Evolutionary conservation across 495 filamentous ascomycete genomes (phyloP), one percentile per base, ranked within the genome.

Genomic region (Parathielavia hyrcaniae): DNA sequence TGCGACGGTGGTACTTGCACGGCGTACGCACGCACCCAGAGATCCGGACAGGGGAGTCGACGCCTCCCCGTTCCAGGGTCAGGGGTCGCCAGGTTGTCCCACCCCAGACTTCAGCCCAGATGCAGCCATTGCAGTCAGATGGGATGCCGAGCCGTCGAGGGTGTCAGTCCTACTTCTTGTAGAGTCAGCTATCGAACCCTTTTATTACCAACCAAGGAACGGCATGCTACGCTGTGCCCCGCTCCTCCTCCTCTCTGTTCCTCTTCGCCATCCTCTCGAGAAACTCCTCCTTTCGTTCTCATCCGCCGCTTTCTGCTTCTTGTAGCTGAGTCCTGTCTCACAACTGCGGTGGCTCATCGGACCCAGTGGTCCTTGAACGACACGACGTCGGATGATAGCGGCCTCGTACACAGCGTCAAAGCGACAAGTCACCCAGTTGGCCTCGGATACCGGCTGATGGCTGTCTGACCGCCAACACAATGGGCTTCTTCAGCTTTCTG

Each of bases 401-500:
- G 16, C 6, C 44, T 9, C 16, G 4, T 19, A 32, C 46, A 26
- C 26, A 48, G 10, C 46, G 46, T 5, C 12, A 26, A 10, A 32
- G 12, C 46, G 17, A 48, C 5, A 17, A 36, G 13, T 30, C 26
- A 30, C 41, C 30, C 7, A 30, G 26, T 45, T 39, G 20, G 34
- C 52, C 44, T 40, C 26, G 32, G 50, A 43, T 44, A 39, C 40
- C 35, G 30, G 56, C 65, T 48, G 20, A 69, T 67, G 64, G 64
- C 61, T 58, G 64, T 47, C 39, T 35, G 16, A 10, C 32, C 36
- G 53, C 43, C 41, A 10, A 26, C 19, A 36, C 67, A 69, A 78
- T 78, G 75, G 74, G 75, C 58, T 63, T 76, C 58, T 63, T 76
- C 43, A 72, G 67, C 58, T 72, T 77, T 26, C 55, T 78, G 34